phyloP scores from a whole-genome alignment of 2,329 filamentous ascomycete species.

The Amauroascus verrucosus region DNA sequence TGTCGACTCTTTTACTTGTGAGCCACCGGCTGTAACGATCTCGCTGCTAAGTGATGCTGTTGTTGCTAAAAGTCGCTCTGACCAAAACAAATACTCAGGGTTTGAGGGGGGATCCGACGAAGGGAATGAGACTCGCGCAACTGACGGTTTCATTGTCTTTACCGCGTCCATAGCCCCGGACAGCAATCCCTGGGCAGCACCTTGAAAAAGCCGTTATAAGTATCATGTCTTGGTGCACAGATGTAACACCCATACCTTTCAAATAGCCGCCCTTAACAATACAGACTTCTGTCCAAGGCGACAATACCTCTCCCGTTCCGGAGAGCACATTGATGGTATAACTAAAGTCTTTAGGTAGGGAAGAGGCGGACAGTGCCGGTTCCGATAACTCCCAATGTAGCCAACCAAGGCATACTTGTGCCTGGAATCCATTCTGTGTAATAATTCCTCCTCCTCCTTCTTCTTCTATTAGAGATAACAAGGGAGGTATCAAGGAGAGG shows the following conservation, averaged over 20 bases:
- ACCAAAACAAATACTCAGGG: slow-evolving; percentile 64
- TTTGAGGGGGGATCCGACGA: slow-evolving; percentile 37
- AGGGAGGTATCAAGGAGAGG: slow-evolving; percentile 31
- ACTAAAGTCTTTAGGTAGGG: slow-evolving; percentile 55
- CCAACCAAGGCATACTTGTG: slow-evolving; percentile 73
- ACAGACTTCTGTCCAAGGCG: slow-evolving; percentile 74
- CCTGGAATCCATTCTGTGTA: slow-evolving; percentile 58
- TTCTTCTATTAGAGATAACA: slow-evolving; percentile 44
- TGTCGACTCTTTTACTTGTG: slow-evolving; percentile 20
- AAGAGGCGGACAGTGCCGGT: slow-evolving; percentile 50
- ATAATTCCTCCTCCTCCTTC: slow-evolving; percentile 47
- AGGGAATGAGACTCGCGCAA: slow-evolving; percentile 48
- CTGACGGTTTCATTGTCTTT: slow-evolving; percentile 53
- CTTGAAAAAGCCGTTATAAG: slow-evolving; percentile 23
- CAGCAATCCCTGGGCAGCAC: slow-evolving; percentile 38
- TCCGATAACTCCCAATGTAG: slow-evolving; percentile 69
- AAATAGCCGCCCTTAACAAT: slow-evolving; percentile 69
- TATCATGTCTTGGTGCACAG: slow-evolving; percentile 11
- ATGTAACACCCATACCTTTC: slow-evolving; percentile 48
- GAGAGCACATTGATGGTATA: slow-evolving; percentile 46
- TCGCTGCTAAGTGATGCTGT: slow-evolving; percentile 59
- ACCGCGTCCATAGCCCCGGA: slow-evolving; percentile 48
- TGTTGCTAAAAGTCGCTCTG: slow-evolving; percentile 65
- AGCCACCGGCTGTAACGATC: slow-evolving; percentile 29
- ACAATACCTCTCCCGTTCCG: slow-evolving; percentile 42